A percentile compares a stretch with the other conserved stretches of the same genome.
Conservation (phyloP, 768 basidiomycete genomes). For the Boletus subcaerulescens region DNA sequence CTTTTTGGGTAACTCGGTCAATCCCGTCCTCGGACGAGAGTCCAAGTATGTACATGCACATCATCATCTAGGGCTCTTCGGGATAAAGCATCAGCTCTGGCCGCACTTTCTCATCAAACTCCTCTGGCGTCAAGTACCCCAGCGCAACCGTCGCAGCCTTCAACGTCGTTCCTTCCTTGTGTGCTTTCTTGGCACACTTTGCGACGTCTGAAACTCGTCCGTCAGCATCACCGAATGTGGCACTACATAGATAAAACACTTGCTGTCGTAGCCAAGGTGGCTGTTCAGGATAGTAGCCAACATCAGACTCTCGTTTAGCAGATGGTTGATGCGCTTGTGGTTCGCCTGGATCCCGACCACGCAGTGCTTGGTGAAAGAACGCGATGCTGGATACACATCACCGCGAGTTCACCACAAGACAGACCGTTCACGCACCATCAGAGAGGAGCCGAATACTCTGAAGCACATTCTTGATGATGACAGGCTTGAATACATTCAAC, state of each 20-base stretch:
- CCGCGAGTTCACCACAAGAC: slow-evolving; percentile 1
- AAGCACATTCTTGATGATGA: slow-evolving; percentile 96
- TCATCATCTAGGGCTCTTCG: slow-evolving; percentile 39
- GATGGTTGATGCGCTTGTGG: slow-evolving; percentile 83
- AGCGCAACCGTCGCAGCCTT: slow-evolving; percentile 92
- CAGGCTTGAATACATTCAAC: slow-evolving; percentile 99
- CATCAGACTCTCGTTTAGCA: slow-evolving; percentile 96
- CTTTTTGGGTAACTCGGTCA: slow-evolving; percentile 29
- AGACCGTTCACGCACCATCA: slow-evolving; percentile 59
- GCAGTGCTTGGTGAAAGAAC: slow-evolving; percentile 97
- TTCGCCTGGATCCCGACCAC: slow-evolving; percentile 96
- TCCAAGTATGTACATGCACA: background rate
- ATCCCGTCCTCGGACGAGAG: slow-evolving; percentile 19
- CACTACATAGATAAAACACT: slow-evolving; percentile 34
- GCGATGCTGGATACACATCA: slow-evolving; percentile 51
- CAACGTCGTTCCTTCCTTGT: slow-evolving; percentile 94
- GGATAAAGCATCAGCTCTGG: slow-evolving; percentile 90
- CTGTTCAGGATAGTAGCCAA: slow-evolving; percentile 96
- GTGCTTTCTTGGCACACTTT: slow-evolving; percentile 99
- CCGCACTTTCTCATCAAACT: slow-evolving; percentile 92
- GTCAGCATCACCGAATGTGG: slow-evolving; percentile 4
- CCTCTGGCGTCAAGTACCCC: slow-evolving; percentile 81
- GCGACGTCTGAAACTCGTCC: slow-evolving; percentile 71
- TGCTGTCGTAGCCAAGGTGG: slow-evolving; percentile 95
- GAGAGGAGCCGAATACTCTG: slow-evolving; percentile 92